Conservation (phyloP, 805 yeast genomes). For the Starmerella stellata region DNA sequence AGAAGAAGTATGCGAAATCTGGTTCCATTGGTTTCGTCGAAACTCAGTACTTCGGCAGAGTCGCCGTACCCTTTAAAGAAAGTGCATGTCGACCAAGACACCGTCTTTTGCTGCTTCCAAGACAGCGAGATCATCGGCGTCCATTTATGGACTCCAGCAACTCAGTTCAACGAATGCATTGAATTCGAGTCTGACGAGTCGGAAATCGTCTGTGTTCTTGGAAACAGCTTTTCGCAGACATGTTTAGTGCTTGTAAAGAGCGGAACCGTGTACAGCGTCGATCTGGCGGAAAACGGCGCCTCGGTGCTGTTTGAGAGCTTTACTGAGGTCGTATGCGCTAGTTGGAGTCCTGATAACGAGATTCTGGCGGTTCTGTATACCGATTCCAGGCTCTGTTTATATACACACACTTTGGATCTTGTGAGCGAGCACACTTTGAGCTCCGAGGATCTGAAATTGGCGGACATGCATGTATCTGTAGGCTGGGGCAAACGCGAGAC, state of each 20-base stretch:
- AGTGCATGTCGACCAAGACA: conserved; percentile 7
- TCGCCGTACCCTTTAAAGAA: conserved; percentile 6
- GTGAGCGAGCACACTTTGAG: conserved; percentile 43
- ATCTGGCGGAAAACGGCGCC: conserved; percentile 29
- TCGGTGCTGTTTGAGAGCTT: conserved; percentile 78
- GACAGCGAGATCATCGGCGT: conserved; percentile 4
- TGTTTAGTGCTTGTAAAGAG: conserved; percentile 46
- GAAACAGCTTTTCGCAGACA: conserved; percentile 27
- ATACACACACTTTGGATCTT: no score
- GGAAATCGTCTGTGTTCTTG: conserved; percentile 4
- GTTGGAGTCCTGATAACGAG: conserved; percentile 89
- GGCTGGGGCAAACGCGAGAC: conserved; percentile 99
- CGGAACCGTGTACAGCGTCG: conserved; percentile 52
- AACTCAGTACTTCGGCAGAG: conserved; percentile 5
- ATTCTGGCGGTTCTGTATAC: conserved; percentile 49
- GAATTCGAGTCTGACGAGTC: conserved; percentile 4
- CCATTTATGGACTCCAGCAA: conserved; percentile 10
- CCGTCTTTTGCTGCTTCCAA: conserved; percentile 6
- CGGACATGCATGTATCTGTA: conserved; percentile 67
- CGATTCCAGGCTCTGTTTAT: no score
- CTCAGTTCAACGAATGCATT: conserved; percentile 3
- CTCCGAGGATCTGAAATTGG: conserved; percentile 44
- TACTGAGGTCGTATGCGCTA: conserved; percentile 49
- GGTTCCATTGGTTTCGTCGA: conserved; percentile 10
- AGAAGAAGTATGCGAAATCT: conserved; percentile 13